Base-by-base conservation (phyloP, 208 protist genomes). In the Endotrypanum monterogeii region DNA sequence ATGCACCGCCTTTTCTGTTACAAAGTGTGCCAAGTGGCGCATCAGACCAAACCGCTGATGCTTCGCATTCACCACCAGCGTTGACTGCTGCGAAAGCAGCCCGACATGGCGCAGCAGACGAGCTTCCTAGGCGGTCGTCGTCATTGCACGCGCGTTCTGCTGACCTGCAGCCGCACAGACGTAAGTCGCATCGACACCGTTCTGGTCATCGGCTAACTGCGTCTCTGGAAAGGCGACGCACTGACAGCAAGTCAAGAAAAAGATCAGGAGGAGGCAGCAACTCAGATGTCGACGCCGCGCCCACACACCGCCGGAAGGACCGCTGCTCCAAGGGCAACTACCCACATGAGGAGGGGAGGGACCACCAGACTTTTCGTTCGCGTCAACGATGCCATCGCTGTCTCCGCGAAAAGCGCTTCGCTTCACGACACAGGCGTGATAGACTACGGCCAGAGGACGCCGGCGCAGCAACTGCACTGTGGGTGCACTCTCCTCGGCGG, bases 311-410 rank as follows among this genome's bases (percentile, higher is more conserved):
- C 28, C 32, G 60, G 60, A 30, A 30, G 18, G 35, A 65, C 32
- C 60, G 37, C 25, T 39, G 46, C 60, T 9, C 25, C 46, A 20
- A 39, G 37, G 25, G 60, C 60, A 39, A 28, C 32, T 23, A 39
- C 41, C 63, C 16, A 2, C 63, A 2, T 46, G 41, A 51, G n/a
- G 28, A 68, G 18, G 28, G 30, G 23, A 54, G 44, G 39, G 23
- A 18, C n/a, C 5, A 54, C 37, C 5, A 51, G 16, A 3, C 12
- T 5, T 46, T 6, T 30, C 70, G 70, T 30, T 39, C 2, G 48
- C 58, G 28, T 20, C 70, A 74, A 57, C 70, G 41, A 60, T n/a
- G 58, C 25, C 52, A 37, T 23, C 68, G 35, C 56, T 16, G 50
- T 41, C n/a, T n/a, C 18, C 50, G 46, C 41, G 48, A 46, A 9